Evolutionary conservation across 108 stramenopile species (phyloP).

Genomic region (Stephanodiscus triporus): DNA sequence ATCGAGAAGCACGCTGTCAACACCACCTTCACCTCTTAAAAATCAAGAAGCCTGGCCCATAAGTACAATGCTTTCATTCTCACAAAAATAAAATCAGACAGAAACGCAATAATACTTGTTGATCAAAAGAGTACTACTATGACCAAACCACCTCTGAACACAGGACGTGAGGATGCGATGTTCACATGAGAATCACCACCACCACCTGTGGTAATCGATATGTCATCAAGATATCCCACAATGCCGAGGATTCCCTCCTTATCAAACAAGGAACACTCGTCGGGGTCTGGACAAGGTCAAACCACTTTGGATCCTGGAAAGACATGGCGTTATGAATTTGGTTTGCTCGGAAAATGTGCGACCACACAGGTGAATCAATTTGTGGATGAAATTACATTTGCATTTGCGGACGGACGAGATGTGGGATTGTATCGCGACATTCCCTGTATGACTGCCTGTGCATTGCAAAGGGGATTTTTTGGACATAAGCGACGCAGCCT

Average conservation of each 20-base stretch:
- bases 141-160: conserved; percentile 5
- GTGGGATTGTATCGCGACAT: not conserved
- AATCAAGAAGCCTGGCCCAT: too few relatives aligned
- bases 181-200: conserved; percentile 4
- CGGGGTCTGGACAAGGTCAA: not conserved
- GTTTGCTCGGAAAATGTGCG: not conserved
- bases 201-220: not conserved
- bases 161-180: not conserved
- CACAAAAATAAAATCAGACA: too few relatives aligned
- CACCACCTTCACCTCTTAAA: too few relatives aligned
- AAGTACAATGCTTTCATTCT: too few relatives aligned
- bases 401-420: not conserved
- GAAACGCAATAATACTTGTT: too few relatives aligned
- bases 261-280: not conserved
- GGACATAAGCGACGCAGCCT: not conserved
- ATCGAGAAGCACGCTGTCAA: too few relatives aligned
- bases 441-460: not conserved
- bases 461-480: not conserved
- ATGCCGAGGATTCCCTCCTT: not conserved
- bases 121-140: too few relatives aligned
- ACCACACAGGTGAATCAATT: not conserved
- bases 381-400: not conserved
- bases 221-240: conserved; percentile 4
- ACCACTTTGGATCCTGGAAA: not conserved
- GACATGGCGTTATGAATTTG: conserved; percentile 4